Base-by-base conservation (phyloP, 2,329 filamentous ascomycete genomes). In the Penicillium sp. region DNA sequence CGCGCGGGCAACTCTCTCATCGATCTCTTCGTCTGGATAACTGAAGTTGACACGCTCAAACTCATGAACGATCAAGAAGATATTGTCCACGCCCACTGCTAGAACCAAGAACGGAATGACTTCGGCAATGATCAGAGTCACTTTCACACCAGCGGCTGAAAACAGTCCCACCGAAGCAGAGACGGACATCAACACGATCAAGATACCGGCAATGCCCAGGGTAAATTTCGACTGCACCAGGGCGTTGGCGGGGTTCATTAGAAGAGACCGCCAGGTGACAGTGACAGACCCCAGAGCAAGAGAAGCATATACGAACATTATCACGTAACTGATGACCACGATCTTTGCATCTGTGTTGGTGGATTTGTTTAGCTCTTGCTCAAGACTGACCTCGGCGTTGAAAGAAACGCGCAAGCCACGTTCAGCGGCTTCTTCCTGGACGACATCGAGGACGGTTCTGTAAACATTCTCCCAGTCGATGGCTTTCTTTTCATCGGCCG, bases 341-440 rank as follows among this genome's bases (percentile, higher is more conserved):
- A 99, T 99, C 75, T 94, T 97, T 46, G 94, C 96, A 75, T 99
- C 95, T 0, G 95, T 98, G 75, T 99, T 99, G 51, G 92, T 97
- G 39, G 92, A 96, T 78, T 98, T 96, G 81, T 97, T 99, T 58
- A 99, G 83, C 72, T 99, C 95, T 73, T 97, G 85, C 73, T 98
- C 94, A 61, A 99, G 80, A 75, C 93, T 97, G 75, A 94, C 91
- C 77, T 99, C 95, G 0, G 95, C 96, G 51, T 88, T 96, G 82
- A 98, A 99, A 7, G 93, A 98, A 37, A 99, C 79, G 19, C 95
- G 85, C 10, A 99, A 83, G 1, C 93, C 93, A 50, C 90, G 87
- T 19, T 88, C 82, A 3, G 77, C 77, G 7, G 95, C 96, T 76
- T 99, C 92, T 14, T 85, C 79, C 74, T 96, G 92, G 1, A 92